phyloP scores from a whole-genome alignment of 345 rosid species.

The Dimocarpus longan region DNA sequence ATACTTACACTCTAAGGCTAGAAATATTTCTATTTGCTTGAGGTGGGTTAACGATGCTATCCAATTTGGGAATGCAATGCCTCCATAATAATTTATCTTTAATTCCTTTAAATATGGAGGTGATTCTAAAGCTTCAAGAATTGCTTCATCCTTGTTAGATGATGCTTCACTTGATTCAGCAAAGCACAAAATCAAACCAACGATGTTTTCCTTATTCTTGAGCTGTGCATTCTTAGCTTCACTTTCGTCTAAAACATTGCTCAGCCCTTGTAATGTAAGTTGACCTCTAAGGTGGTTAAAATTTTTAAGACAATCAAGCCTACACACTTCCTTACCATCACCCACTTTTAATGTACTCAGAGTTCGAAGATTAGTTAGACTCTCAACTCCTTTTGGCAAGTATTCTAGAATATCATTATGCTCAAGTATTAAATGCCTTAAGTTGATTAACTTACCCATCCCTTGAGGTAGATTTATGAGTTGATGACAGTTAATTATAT shows the following conservation, averaged over 20 bases:
- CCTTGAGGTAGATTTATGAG: not conserved
- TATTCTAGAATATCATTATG: not conserved
- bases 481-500: accelerated
- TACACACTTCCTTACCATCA: too few species aligned
- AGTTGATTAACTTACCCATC: not conserved
- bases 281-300: not conserved
- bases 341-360: not conserved
- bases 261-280: not conserved
- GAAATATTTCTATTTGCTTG: too few species aligned
- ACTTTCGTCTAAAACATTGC: not conserved
- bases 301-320: not conserved
- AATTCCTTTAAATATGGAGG: too few species aligned
- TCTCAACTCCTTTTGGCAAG: constrained; percentile 2
- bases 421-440: not conserved
- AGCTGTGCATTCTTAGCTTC: not conserved
- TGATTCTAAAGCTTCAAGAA: too few species aligned
- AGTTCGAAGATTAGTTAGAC: not conserved
- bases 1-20: too few species aligned
- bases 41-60: too few species aligned
- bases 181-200: too few species aligned
- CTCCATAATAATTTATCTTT: too few species aligned
- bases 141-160: too few species aligned
- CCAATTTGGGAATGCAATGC: too few species aligned
- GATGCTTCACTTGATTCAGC: too few species aligned
- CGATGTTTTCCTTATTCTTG: not conserved